A percentile compares a stretch with the other conserved stretches of the same genome.
Conservation (phyloP, 1,139 yeast species). For the Lodderomyces jiufengensis region DNA sequence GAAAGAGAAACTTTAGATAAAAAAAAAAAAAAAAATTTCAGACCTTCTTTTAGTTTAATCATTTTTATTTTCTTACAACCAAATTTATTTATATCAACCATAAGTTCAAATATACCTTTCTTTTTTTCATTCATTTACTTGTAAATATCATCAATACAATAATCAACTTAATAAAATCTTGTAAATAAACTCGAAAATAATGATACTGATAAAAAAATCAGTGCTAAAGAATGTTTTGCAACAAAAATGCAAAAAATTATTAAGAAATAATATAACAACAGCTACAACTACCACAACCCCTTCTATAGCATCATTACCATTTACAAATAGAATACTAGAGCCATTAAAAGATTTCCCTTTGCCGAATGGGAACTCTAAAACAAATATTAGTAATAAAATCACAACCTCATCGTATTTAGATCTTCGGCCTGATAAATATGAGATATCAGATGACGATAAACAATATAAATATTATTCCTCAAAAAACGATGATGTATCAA, state of each 20-base stretch:
- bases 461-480: constrained; percentile 7
- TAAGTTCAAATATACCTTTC: too few relatives aligned
- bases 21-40: background rate
- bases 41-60: background rate
- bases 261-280: constrained; percentile 2
- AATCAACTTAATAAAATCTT: background rate
- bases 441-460: constrained; percentile 1
- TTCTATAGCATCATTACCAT: background rate
- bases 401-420: constrained; percentile 6
- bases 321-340: constrained; percentile 1
- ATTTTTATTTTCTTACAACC: too few relatives aligned
- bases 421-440: constrained; percentile 4
- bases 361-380: background rate
- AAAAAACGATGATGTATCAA: constrained; percentile 8
- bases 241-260: background rate
- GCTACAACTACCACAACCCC: background rate
- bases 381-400: background rate
- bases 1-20: too few relatives aligned
- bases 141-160: too few relatives aligned
- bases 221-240: constrained; percentile 1
- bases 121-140: too few relatives aligned
- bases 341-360: constrained; percentile 1
- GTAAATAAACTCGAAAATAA: constrained; percentile 1
- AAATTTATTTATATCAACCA: too few relatives aligned
- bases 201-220: constrained; percentile 3